Evolutionary conservation across 257 asterid species (phyloP).

Genomic region (Gentiana macrophylla): DNA sequence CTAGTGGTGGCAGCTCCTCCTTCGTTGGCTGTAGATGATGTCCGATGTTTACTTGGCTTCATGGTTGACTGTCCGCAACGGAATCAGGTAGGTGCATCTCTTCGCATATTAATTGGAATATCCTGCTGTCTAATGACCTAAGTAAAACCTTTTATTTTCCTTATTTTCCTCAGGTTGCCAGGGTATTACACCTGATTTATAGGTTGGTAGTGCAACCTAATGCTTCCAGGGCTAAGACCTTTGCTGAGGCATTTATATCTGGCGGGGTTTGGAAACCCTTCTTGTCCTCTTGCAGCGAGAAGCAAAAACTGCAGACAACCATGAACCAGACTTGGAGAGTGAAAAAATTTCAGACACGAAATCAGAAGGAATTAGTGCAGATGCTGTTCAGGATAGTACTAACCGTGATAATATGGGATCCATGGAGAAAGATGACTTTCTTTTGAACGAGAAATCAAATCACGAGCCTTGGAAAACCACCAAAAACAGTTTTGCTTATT

Average conservation of each 20-base stretch:
- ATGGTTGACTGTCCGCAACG: constrained; percentile 97
- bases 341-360: constrained; percentile 27
- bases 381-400: constrained; percentile 23
- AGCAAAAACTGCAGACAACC: constrained; percentile 76
- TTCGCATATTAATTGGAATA: too few relatives aligned
- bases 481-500: constrained; percentile 7
- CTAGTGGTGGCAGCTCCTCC: constrained; percentile 87
- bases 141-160: constrained; percentile 15
- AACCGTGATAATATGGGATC: constrained; percentile 24
- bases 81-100: constrained; percentile 61
- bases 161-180: constrained; percentile 70
- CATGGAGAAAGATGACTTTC: constrained; percentile 31
- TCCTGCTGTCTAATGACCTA: constrained; percentile 5
- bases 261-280: constrained; percentile 96
- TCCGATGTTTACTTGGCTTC: constrained; percentile 89
- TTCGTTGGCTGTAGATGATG: constrained; percentile 64
- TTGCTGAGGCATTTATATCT: constrained; percentile 85
- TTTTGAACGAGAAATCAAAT: constrained; percentile 36
- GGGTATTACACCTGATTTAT: constrained; percentile 85
- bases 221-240: constrained; percentile 70
- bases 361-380: constrained; percentile 28
- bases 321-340: constrained; percentile 38
- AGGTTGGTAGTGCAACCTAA: constrained; percentile 95
- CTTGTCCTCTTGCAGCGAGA: constrained; percentile 95
- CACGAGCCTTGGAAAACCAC: constrained; percentile 23